A percentile compares a stretch with the other conserved stretches of the same genome.
Conservation (phyloP, 177 flowering plant genomes). For the Vitis hybrid region DNA sequence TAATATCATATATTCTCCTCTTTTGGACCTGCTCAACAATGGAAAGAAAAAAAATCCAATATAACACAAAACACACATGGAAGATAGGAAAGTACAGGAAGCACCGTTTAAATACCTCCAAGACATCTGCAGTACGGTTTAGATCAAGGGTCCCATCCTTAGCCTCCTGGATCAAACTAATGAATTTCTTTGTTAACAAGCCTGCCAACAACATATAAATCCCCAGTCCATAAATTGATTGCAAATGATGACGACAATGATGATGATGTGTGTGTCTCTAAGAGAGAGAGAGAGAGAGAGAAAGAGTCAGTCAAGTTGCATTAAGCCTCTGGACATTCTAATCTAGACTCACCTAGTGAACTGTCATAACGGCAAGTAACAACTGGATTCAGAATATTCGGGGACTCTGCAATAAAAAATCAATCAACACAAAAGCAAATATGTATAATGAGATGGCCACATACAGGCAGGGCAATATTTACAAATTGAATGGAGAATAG, state of each 20-base stretch:
- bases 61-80: not conserved
- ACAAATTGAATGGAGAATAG: not conserved
- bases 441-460: not conserved
- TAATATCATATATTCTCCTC: slow-evolving; percentile 86
- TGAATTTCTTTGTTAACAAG: slow-evolving; percentile 74
- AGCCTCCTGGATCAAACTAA: slow-evolving; percentile 59
- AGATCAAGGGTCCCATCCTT: slow-evolving; percentile 75
- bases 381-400: slow-evolving; percentile 23
- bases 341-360: slow-evolving; percentile 44
- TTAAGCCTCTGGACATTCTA: not conserved
- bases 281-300: not conserved
- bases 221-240: slow-evolving; percentile 3
- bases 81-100: not conserved
- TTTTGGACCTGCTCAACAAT: slow-evolving; percentile 62
- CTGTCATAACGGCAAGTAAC: slow-evolving; percentile 49
- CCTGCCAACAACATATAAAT: slow-evolving; percentile 42
- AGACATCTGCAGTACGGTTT: slow-evolving; percentile 55
- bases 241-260: not conserved
- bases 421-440: slow-evolving; percentile 4
- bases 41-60: not conserved
- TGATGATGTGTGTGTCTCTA: not conserved
- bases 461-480: not conserved
- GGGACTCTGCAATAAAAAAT: slow-evolving; percentile 22
- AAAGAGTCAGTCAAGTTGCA: not conserved
- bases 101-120: slow-evolving; percentile 42